These are phyloP conservation scores for Metarhizium rileyi DNA, from an alignment of 2,329 filamentous ascomycete genomes.

Conservation along the genomic window DNA sequence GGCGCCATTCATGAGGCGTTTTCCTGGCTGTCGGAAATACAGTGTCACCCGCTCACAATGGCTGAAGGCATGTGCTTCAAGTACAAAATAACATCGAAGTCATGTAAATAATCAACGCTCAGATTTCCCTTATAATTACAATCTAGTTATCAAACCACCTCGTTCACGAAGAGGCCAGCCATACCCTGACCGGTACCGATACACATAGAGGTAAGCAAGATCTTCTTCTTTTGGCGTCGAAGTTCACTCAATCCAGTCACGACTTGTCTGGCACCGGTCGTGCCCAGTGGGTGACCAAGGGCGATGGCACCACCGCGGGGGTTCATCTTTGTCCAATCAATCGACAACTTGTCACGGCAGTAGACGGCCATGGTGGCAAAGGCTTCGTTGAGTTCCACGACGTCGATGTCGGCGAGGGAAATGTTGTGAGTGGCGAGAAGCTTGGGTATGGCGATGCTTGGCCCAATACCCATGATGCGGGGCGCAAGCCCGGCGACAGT, in stretches of 20 bases:
- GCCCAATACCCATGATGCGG: conserved; percentile 93
- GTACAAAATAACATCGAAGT: too few relatives aligned
- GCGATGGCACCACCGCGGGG: conserved; percentile 74
- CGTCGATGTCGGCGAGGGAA: conserved; percentile 71
- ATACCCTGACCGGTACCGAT: conserved; percentile 61
- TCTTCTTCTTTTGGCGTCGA: conserved; percentile 77
- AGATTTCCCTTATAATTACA: background rate
- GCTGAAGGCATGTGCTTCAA: too few relatives aligned
- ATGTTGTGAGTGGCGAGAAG: conserved; percentile 73
- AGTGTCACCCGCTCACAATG: too few relatives aligned
- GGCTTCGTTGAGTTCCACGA: conserved; percentile 93
- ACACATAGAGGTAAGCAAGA: conserved; percentile 87
- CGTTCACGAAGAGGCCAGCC: conserved; percentile 57
- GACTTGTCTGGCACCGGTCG: conserved; percentile 71
- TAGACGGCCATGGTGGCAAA: conserved; percentile 98
- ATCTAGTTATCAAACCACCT: conserved; percentile 21
- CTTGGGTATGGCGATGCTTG: conserved; percentile 67
- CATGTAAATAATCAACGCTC: background rate
- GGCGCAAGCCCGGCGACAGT: conserved; percentile 86
- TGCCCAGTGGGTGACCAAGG: conserved; percentile 71
- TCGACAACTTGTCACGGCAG: conserved; percentile 63
- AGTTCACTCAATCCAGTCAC: conserved; percentile 84
- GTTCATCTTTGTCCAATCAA: conserved; percentile 72
- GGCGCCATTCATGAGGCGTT: too few relatives aligned
- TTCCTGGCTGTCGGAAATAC: too few relatives aligned